Base-by-base conservation (phyloP, 768 basidiomycete species). In the Scleroderma citrinum region DNA sequence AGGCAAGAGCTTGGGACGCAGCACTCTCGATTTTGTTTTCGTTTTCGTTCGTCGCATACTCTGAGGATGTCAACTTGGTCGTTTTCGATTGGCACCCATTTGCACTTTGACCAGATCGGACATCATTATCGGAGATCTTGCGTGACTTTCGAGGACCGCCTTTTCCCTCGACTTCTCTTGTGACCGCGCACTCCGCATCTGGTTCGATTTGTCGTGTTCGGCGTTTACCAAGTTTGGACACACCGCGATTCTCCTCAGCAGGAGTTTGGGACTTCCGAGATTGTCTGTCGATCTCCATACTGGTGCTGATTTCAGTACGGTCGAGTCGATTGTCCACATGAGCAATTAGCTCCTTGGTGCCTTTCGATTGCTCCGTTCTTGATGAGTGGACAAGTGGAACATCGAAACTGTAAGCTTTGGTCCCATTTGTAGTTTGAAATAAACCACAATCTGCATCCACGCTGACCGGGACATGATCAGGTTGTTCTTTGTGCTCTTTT, bases 311-410 rank as follows among this genome's bases (percentile, higher is more conserved):
- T 39, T 44, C 42, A 46, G 34, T 46, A 16, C 48, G 47, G 3
- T 34, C 36, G 17, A 69, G 62, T n/a, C n/a, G n/a, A n/a, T n/a
- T n/a, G n/a, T n/a, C n/a, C n/a, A n/a, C n/a, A 24, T 72, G 68
- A 6, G 71, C 64, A 21, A 56, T 55, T 31, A 67, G 66, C 16
- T 56, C 62, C 54, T 67, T 69, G 53, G 63, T 69, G 3, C 60
- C 38, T 39, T 39, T 20, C n/a, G 38, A 11, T 20, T 39, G 38
- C 17, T 19, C 38, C 38, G 19, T 39, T 10, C 21, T n/a, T 6
- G 19, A 17, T 4, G 7, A 5, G 38, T 6, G 5, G 38, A 39
- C 38, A 20, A 5, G 21, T 10, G 19, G n/a, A 17, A 21, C 38
- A 3, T 39, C 38, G 38, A 11, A 39, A 39, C 60, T 8, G 26